phyloP scores from a whole-genome alignment of 2,329 filamentous ascomycete species.

The Aspergillus sp. region DNA sequence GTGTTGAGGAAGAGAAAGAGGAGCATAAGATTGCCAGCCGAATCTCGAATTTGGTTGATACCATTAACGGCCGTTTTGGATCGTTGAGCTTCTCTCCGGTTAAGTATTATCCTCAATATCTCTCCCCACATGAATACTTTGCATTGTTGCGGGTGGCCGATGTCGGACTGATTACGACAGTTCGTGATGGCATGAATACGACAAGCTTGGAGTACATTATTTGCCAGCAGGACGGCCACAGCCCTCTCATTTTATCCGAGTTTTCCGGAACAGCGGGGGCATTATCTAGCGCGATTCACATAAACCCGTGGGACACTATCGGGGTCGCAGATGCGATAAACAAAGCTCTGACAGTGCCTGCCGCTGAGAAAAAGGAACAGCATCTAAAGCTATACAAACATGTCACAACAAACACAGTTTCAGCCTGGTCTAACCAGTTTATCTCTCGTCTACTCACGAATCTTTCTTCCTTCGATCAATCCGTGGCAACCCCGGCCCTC shows the following conservation, averaged over 20 bases:
- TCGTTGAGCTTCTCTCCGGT: slow-evolving; percentile 87
- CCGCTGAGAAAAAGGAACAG: slow-evolving; percentile 64
- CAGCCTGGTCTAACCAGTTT: slow-evolving; percentile 80
- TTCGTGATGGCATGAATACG: slow-evolving; percentile 97
- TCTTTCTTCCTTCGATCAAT: slow-evolving; percentile 72
- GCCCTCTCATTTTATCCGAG: slow-evolving; percentile 90
- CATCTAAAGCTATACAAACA: slow-evolving; percentile 77
- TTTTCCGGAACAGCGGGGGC: slow-evolving; percentile 93
- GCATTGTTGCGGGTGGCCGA: slow-evolving; percentile 87
- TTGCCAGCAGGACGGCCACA: slow-evolving; percentile 82
- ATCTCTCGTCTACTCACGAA: slow-evolving; percentile 77
- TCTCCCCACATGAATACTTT: slow-evolving; percentile 88
- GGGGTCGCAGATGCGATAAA: slow-evolving; percentile 84
- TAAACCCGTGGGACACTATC: slow-evolving; percentile 91
- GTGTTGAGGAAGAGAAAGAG: slow-evolving; percentile 74
- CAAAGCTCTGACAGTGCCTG: slow-evolving; percentile 73
- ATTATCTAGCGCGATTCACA: slow-evolving; percentile 82
- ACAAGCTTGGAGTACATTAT: slow-evolving; percentile 93
- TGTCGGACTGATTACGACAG: slow-evolving; percentile 90
- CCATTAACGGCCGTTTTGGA: slow-evolving; percentile 88
- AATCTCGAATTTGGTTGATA: slow-evolving; percentile 85
- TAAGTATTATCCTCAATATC: slow-evolving; percentile 91
- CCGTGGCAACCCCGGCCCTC: slow-evolving; percentile 75
- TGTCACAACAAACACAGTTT: slow-evolving; percentile 81
- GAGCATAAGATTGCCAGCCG: slow-evolving; percentile 82